Evolutionary conservation across 352 stramenopile genomes (phyloP), one percentile per base, ranked within the genome.

Genomic region (Globisporangium apiculatum): DNA sequence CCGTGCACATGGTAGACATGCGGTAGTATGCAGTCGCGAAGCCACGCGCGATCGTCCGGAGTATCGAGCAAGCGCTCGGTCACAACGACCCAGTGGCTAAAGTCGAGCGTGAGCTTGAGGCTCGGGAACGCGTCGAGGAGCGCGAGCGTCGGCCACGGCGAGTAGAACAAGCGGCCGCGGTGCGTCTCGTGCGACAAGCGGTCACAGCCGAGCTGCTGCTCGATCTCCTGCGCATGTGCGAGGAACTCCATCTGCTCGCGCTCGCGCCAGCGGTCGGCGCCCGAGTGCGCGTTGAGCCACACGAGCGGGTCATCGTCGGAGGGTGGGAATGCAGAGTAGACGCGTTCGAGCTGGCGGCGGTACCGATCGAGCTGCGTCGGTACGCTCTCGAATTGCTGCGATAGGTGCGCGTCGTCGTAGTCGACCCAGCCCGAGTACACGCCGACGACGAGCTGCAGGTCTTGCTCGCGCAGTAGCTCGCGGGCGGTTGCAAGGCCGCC

Each of bases 351-450:
- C 47, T 87, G 74, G 58, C 66, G 51, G 12, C 55, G 70, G 37
- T 79, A 71, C 49, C 74, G 76, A 3, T 66, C 57, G 3, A 83
- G 49, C 42, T 87, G 76, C 31, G 31, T 61, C 18, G 58, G 14
- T 41, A 87, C 72, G 42, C 64, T 56, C 49, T 87, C 76, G 55
- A 85, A 87, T 55, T 87, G 76, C 56, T 87, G 56, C 4, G 51
- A 31, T 15, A 86, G n/a, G 4, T 74, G 73, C 54, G 64, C 57
- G n/a, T 71, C 66, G 55, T 86, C 76, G 58, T 89, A 89, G 67
- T 89, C 79, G 17, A 70, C 64, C 79, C 79, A 89, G 31, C 79
- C 76, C 7, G 76, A 87, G 68, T 89, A 89, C 8, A 87, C 71
- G 35, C 79, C 79, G 31, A 82, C 71, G 42, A 89, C 75, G 38